Base-by-base conservation (phyloP, 1,284 basidiomycete genomes). In the Leccinum angustisporum region DNA sequence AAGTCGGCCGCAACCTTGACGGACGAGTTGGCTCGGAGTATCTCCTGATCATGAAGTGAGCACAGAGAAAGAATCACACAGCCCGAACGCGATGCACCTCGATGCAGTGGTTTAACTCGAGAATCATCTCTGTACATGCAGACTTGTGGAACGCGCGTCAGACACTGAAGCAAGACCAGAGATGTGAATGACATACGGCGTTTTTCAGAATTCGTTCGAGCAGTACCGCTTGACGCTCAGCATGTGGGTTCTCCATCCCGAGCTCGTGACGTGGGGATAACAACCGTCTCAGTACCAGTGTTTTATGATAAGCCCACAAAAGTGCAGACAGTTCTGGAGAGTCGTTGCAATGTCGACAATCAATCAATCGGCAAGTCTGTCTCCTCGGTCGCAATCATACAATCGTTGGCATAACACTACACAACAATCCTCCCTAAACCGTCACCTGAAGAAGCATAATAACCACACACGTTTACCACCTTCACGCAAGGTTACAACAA, bases 191-290 rank as follows among this genome's bases (percentile, higher is more conserved):
- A 77, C 89, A 69, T 66, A 95, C 94, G 10, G 91, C 86, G 68
- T 94, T 97, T 77, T 95, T 95, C 46, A 95, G 81, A 66, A 97
- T 96, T 31, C 95, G 85, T 70, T 95, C 93, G 3, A 97, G 82
- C 36, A 97, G 83, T 43, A 95, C 86, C 36, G 91, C 92, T 74
- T 97, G 95, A 63, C 92, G 83, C 75, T 95, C 93, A 64, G 94
- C 92, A 72, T 97, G 92, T 30, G 91, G 93, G 74, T 94, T 95
- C 77, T 95, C 91, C 93, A 95, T 95, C 56, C 54, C 18, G 58
- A 46, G n/a, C 6, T 43, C 52, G 59, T 57, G 56, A 57, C 58
- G 56, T 54, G 57, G 63, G 18, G 54, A 56, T 48, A 48, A 21
- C 46, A 48, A 48, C 13, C 46, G 46, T 36, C 34, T 36, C 34